A percentile compares a stretch with the other conserved stretches of the same genome.
Evolutionary conservation across 2,329 filamentous ascomycete species (phyloP).

Genomic region (Cercospora sp.): DNA sequence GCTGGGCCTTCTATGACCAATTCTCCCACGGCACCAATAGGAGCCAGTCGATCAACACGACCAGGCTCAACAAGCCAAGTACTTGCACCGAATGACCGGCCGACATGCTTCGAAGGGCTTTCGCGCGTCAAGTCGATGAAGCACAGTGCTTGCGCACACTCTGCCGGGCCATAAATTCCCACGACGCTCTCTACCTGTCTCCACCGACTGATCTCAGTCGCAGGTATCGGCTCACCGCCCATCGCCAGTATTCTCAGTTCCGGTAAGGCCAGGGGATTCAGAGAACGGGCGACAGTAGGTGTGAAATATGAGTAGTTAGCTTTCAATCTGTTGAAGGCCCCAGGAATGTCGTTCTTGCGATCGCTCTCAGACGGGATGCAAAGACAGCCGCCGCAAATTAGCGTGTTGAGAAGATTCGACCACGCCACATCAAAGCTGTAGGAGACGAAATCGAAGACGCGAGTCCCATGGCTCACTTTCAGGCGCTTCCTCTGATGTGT

Average conservation of each 20-base stretch:
- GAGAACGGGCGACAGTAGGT: constrained; percentile 53
- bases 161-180: constrained; percentile 48
- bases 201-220: constrained; percentile 43
- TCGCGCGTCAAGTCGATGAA: constrained; percentile 4
- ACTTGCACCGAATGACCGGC: constrained; percentile 2
- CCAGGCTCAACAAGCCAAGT: constrained; percentile 20
- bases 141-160: constrained; percentile 28
- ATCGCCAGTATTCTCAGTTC: constrained; percentile 10
- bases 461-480: constrained; percentile 8
- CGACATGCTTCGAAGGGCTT: constrained; percentile 11
- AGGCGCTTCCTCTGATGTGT: constrained; percentile 10
- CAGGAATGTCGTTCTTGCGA: constrained; percentile 30
- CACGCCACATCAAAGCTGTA: constrained; percentile 23
- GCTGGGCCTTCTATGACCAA: constrained; percentile 13
- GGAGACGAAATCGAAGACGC: constrained; percentile 23
- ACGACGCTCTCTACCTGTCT: constrained; percentile 42
- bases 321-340: constrained; percentile 35
- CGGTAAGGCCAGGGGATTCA: constrained; percentile 38
- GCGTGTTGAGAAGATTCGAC: constrained; percentile 22
- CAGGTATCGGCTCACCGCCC: constrained; percentile 44
- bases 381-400: constrained; percentile 22
- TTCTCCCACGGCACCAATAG: constrained; percentile 15
- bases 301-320: constrained; percentile 54
- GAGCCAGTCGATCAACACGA: constrained; percentile 36
- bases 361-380: constrained; percentile 20